phyloP scores from a whole-genome alignment of 257 asterid species.

The Ilex asprella region DNA sequence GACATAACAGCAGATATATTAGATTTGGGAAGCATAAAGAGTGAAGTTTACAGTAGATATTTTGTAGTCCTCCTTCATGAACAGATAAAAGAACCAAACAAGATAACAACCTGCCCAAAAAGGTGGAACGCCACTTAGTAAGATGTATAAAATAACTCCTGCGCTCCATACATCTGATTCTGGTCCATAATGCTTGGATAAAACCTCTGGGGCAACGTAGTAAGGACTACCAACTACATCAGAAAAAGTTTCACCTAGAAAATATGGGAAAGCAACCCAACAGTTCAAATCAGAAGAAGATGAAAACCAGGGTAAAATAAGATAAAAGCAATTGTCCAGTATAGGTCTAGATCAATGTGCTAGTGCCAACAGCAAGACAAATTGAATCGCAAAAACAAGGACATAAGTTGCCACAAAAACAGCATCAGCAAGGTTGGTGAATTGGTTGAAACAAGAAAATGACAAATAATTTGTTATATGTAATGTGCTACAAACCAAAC shows the following conservation, averaged over 20 bases:
- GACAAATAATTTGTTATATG: too few relatives aligned
- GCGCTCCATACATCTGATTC: slow-evolving; percentile 98
- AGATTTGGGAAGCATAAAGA: slow-evolving; percentile 9
- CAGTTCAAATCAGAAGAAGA: not conserved
- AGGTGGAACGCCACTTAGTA: slow-evolving; percentile 94
- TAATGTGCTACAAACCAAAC: too few relatives aligned
- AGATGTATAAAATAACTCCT: slow-evolving; percentile 84
- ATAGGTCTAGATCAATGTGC: too few relatives aligned
- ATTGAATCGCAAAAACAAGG: too few relatives aligned
- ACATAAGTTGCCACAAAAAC: too few relatives aligned
- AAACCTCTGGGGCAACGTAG: slow-evolving; percentile 91
- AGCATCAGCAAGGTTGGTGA: too few relatives aligned
- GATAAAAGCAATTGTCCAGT: too few relatives aligned
- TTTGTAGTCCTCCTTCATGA: not conserved
- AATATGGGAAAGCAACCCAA: slow-evolving; percentile 1
- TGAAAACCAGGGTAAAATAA: too few relatives aligned
- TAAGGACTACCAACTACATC: slow-evolving; percentile 97
- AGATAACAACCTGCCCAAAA: slow-evolving; percentile 76
- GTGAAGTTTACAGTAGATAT: slow-evolving; percentile 1
- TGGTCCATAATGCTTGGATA: slow-evolving; percentile 84
- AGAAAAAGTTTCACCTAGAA: slow-evolving; percentile 64
- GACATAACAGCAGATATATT: slow-evolving; percentile 13
- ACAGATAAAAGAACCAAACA: slow-evolving; percentile 8
- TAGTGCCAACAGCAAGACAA: too few relatives aligned
- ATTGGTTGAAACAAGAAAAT: too few relatives aligned